Evolutionary conservation across 176 grass and related monocot species (phyloP).

Genomic region (Zea luxurians): DNA sequence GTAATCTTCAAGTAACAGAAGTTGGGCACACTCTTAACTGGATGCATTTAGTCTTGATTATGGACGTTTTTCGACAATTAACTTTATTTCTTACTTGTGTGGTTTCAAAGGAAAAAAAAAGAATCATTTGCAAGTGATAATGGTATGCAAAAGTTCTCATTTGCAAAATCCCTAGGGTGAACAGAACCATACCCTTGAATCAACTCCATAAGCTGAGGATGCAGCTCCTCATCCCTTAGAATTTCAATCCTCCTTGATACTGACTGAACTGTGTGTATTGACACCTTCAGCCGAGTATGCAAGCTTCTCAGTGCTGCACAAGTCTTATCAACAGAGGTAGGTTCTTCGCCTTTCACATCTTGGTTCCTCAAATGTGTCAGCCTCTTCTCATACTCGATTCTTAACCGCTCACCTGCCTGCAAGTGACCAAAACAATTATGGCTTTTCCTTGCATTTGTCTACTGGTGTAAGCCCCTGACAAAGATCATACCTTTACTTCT

Average conservation of each 20-base stretch:
- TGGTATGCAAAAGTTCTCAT: constrained; percentile 1
- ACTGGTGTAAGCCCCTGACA: constrained; percentile 17
- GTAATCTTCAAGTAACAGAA: constrained; percentile 5
- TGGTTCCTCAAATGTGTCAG: constrained; percentile 72
- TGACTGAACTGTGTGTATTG: constrained; percentile 87
- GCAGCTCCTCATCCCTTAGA: constrained; percentile 80
- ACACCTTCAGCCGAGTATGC: constrained; percentile 76
- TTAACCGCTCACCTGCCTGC: constrained; percentile 73
- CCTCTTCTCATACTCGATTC: constrained; percentile 90
- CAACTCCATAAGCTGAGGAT: constrained; percentile 81
- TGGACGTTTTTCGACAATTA: constrained; percentile 22
- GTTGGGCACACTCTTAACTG: background rate
- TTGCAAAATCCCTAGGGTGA: background rate
- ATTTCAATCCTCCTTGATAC: constrained; percentile 85
- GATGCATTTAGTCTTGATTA: background rate
- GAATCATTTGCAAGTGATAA: background rate
- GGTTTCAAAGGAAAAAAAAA: background rate
- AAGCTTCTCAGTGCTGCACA: constrained; percentile 65
- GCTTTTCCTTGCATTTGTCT: background rate
- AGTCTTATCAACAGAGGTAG: constrained; percentile 65
- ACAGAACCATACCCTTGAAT: constrained; percentile 68
- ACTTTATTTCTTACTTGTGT: constrained; percentile 19
- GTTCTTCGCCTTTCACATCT: constrained; percentile 69
- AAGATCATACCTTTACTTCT: constrained; percentile 85
- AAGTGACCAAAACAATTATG: constrained; percentile 40